Evolutionary conservation across 2,329 filamentous ascomycete genomes (phyloP).

Genomic region (Colletotrichum sp.): DNA sequence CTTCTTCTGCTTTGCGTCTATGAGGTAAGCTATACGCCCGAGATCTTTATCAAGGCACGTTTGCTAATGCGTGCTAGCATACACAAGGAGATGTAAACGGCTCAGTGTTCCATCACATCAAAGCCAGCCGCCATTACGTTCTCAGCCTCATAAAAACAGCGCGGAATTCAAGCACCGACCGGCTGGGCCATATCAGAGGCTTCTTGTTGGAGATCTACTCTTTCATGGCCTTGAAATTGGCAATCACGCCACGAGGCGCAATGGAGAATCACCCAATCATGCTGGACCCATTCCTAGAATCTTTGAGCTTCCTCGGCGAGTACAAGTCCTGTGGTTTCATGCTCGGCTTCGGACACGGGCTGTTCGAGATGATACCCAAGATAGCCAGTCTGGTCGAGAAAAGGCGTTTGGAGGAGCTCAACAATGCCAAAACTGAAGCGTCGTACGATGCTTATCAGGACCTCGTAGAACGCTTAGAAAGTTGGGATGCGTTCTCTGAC

Average conservation of each 20-base stretch:
- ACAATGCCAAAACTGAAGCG: background rate
- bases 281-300: background rate
- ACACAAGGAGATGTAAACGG: background rate
- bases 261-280: background rate
- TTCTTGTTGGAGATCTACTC: background rate
- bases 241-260: background rate
- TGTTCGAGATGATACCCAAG: background rate
- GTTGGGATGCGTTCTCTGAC: background rate
- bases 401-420: background rate
- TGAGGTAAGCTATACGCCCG: background rate
- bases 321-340: background rate
- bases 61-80: background rate
- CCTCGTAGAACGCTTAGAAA: background rate
- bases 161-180: background rate
- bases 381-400: background rate
- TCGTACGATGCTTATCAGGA: rapidly evolving
- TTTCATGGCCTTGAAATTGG: background rate
- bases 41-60: background rate
- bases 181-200: background rate
- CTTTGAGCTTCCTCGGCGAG: background rate
- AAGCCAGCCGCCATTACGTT: background rate
- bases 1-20: background rate
- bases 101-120: background rate
- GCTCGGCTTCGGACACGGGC: background rate
- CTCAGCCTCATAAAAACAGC: background rate